Evolutionary conservation across 1,284 basidiomycete genomes (phyloP), one percentile per base, ranked within the genome.

Genomic region (Moesziomyces aphidis): DNA sequence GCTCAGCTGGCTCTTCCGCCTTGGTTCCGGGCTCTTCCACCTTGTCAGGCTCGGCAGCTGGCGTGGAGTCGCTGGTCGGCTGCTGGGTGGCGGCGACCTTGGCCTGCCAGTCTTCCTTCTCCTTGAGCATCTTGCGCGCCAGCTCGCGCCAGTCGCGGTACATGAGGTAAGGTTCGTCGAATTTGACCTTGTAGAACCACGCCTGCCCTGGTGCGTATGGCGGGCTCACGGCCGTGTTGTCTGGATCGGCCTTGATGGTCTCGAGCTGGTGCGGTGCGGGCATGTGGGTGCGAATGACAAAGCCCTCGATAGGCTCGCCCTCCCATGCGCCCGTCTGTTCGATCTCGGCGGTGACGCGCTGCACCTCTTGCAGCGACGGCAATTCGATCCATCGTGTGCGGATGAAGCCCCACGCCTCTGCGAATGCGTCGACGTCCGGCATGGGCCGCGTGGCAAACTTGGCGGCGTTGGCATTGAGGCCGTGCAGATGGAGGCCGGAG

Each of bases 111-210:
- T 73, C 54, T 2, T 46, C 24, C 42, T 80, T 76, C 10, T 80
- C 73, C 13, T 58, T 62, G 24, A 84, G 54, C 76, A 84, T 83
- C 21, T 85, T 86, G 81, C 94, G 92, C 8, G 97, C 98, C 53
- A 96, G 88, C 86, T 99, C 97, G 57, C 97, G 88, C 95, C 95
- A 99, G 83, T 97, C 93, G 53, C 97, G 91, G 86, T 98, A 98
- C 90, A 97, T 96, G 87, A 98, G 90, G 84, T 99, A 99, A 0
- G 96, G 96, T 84, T 99, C 94, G 85, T 98, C 95, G 85, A 97
- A 99, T 85, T 99, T 99, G 86, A 99, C 89, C 85, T 99, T 99
- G 90, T 97, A 99, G 88, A 99, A 98, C 88, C 98, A 97, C 0
- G 93, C 91, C 7, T 93, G 90, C 17, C 92, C 92, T 0, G 90